Conservation (phyloP, 345 rosid genomes). For the Heritiera fomes region DNA sequence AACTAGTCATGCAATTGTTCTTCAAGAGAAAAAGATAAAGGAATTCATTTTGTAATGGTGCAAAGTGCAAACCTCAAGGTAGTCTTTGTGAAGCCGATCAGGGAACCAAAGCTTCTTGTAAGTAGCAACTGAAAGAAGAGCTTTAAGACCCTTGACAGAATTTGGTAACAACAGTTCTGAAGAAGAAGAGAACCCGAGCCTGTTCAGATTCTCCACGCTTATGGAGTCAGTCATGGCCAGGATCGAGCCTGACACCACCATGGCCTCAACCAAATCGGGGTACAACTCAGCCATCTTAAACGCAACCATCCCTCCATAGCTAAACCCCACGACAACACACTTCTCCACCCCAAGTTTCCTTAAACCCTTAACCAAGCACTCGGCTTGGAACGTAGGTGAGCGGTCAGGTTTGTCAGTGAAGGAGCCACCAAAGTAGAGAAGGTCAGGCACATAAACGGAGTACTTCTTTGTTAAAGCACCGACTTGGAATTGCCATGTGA, state of each 20-base stretch:
- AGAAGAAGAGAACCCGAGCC: slow-evolving; percentile 80
- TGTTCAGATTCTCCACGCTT: slow-evolving; percentile 38
- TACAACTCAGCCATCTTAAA: slow-evolving; percentile 80
- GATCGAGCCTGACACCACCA: slow-evolving; percentile 88
- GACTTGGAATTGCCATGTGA: slow-evolving; percentile 96
- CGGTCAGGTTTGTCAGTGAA: slow-evolving; percentile 59
- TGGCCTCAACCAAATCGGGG: slow-evolving; percentile 61
- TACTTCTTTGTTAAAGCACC: slow-evolving; percentile 80
- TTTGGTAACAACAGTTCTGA: slow-evolving; percentile 74
- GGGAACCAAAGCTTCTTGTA: slow-evolving; percentile 94
- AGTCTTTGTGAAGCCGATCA: slow-evolving; percentile 70
- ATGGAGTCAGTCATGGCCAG: slow-evolving; percentile 82
- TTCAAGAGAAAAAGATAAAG: background rate
- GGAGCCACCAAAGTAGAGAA: slow-evolving; percentile 81
- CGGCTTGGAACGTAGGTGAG: slow-evolving; percentile 79
- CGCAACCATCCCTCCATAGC: slow-evolving; percentile 95
- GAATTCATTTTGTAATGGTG: background rate
- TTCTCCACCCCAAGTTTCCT: slow-evolving; percentile 64
- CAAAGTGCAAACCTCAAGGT: slow-evolving; percentile 60
- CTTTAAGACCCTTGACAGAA: slow-evolving; percentile 76
- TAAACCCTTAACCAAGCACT: slow-evolving; percentile 64
- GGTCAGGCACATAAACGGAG: slow-evolving; percentile 87
- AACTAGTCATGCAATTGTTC: slow-evolving; percentile 5
- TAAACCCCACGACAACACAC: slow-evolving; percentile 70
- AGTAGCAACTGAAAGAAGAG: slow-evolving; percentile 76